These are phyloP conservation scores for Narthecium ossifragum DNA, from an alignment of 106 monocot species.

Conservation along the genomic window DNA sequence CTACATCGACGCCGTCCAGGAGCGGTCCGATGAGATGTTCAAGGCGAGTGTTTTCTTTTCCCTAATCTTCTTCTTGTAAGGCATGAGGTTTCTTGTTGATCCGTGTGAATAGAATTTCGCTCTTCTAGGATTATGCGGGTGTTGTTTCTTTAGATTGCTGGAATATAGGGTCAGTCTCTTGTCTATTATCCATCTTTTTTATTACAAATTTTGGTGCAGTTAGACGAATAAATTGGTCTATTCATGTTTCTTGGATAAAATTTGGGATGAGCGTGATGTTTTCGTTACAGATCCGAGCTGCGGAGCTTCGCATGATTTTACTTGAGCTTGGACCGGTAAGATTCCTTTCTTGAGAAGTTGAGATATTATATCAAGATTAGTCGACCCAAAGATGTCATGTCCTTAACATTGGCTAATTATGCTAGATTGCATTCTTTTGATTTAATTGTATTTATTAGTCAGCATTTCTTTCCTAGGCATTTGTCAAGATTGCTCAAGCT, in stretches of 20 bases:
- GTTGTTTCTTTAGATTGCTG: no score
- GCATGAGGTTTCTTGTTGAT: not conserved
- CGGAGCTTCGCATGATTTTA: constrained; percentile 65
- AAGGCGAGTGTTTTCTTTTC: constrained; percentile 24
- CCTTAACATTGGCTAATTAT: no score
- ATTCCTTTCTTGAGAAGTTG: no score
- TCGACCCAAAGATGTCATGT: no score
- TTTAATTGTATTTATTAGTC: not conserved
- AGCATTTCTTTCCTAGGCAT: constrained; percentile 45
- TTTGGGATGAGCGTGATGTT: no score
- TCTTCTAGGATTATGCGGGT: no score
- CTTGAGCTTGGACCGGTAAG: constrained; percentile 94
- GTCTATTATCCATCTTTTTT: constrained; percentile 5
- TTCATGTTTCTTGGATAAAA: not conserved
- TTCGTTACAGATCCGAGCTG: constrained; percentile 62
- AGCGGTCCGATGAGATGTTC: constrained; percentile 89
- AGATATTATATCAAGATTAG: no score
- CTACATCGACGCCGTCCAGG: constrained; percentile 50
- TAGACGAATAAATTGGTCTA: not conserved
- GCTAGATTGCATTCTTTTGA: no score
- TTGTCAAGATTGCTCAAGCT: constrained; percentile 98
- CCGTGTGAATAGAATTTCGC: no score
- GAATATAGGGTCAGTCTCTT: not conserved
- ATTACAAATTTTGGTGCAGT: not conserved
- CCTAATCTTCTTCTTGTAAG: not conserved